These are phyloP conservation scores for Solanum phureja DNA, from an alignment of 257 asterid genomes.

Conservation along the genomic window DNA sequence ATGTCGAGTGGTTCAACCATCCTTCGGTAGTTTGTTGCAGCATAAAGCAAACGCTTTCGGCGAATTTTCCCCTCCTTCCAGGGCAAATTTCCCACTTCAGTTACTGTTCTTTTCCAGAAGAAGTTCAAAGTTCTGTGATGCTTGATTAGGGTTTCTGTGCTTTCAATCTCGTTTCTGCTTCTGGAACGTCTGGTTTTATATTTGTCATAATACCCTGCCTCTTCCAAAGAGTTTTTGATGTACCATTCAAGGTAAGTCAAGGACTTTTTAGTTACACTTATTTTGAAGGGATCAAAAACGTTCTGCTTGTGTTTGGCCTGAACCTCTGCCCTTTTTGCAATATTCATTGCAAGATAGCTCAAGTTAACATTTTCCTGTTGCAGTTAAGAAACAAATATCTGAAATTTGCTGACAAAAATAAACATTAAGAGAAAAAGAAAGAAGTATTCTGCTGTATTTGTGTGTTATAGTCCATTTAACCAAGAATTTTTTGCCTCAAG, in stretches of 20 bases:
- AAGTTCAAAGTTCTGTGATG: conserved; percentile 8
- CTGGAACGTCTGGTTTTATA: conserved; percentile 6
- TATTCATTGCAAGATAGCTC: not conserved
- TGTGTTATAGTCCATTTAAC: not conserved
- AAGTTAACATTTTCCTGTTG: not conserved
- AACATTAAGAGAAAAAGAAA: not conserved
- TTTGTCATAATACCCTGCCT: conserved; percentile 21
- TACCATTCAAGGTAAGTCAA: conserved; percentile 21
- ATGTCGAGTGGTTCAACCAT: conserved; percentile 31
- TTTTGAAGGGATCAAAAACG: conserved; percentile 10
- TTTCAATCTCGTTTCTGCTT: conserved; percentile 7
- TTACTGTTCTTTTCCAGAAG: conserved; percentile 17
- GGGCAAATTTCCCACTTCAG: conserved; percentile 12
- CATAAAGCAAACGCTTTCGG: conserved; percentile 16
- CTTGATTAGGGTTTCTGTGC: conserved; percentile 7
- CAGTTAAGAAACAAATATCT: not conserved
- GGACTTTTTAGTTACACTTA: conserved; percentile 8
- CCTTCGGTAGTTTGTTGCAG: conserved; percentile 22
- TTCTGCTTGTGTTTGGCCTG: not conserved
- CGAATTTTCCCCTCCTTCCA: conserved; percentile 9
- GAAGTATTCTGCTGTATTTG: not conserved
- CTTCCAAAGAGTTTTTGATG: conserved; percentile 5
- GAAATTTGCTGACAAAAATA: not conserved
- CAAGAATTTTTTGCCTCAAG: not conserved
- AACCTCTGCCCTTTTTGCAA: not conserved